phyloP scores from a whole-genome alignment of 768 basidiomycete genomes.

The Hysterangium stoloniferum region DNA sequence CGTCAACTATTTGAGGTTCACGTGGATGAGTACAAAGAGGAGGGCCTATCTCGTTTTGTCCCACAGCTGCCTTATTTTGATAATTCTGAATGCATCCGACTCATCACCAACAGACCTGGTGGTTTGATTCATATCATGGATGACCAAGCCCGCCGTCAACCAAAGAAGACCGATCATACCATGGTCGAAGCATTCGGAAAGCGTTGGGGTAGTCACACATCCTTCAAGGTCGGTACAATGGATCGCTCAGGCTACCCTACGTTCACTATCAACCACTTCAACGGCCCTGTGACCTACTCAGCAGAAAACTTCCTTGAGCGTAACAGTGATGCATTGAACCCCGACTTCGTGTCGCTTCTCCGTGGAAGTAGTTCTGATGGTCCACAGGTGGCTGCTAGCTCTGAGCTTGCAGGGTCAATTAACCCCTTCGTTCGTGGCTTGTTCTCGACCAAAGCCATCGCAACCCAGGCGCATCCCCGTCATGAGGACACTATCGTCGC shows the following conservation, averaged over 20 bases:
- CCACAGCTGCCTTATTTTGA: constrained; percentile 78
- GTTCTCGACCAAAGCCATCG: constrained; percentile 83
- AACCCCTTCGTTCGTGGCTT: constrained; percentile 90
- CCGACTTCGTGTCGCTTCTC: constrained; percentile 87
- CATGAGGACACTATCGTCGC: constrained; percentile 95
- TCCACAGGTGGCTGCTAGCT: constrained; percentile 31
- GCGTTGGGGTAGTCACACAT: constrained; percentile 89
- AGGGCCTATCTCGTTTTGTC: constrained; percentile 66
- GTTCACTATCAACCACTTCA: constrained; percentile 90
- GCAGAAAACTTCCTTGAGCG: constrained; percentile 84
- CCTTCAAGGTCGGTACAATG: constrained; percentile 74
- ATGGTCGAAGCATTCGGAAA: constrained; percentile 95
- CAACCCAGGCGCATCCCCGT: constrained; percentile 84
- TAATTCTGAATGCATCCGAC: constrained; percentile 81
- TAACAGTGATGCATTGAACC: constrained; percentile 83
- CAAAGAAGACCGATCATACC: constrained; percentile 86
- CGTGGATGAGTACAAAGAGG: constrained; percentile 73
- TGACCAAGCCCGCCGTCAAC: constrained; percentile 79
- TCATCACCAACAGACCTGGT: constrained; percentile 80
- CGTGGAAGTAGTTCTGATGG: constrained; percentile 41
- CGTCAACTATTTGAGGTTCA: constrained; percentile 74
- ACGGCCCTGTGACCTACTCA: constrained; percentile 87
- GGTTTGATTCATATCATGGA: constrained; percentile 97
- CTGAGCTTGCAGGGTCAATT: constrained; percentile 69
- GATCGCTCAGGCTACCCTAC: constrained; percentile 76